phyloP scores from a whole-genome alignment of 768 basidiomycete genomes.

The Mycena kentingensis region DNA sequence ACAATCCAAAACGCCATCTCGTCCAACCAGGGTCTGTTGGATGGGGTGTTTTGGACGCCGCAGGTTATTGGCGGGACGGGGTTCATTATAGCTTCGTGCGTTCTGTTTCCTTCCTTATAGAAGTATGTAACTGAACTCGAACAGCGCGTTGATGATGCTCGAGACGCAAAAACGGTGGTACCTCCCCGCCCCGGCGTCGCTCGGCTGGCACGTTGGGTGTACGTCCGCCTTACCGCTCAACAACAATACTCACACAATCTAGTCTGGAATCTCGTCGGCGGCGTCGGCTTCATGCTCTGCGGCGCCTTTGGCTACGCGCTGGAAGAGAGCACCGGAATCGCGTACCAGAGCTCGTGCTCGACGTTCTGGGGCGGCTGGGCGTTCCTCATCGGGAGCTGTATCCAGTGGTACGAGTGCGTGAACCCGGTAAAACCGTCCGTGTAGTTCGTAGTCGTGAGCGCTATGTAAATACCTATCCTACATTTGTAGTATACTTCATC shows the following conservation, averaged over 20 bases:
- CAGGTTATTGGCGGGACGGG: slow-evolving; percentile 64
- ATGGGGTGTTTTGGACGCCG: slow-evolving; percentile 62
- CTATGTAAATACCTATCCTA: no score
- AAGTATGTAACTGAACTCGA: not conserved
- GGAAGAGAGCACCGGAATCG: slow-evolving; percentile 31
- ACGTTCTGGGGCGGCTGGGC: slow-evolving; percentile 67
- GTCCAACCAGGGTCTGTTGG: slow-evolving; percentile 32
- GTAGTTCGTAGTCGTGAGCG: slow-evolving; percentile 12
- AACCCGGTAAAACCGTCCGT: slow-evolving; percentile 25
- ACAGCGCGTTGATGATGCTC: slow-evolving; percentile 47
- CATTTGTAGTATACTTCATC: slow-evolving; percentile 25
- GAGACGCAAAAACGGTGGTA: slow-evolving; percentile 62
- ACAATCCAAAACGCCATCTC: slow-evolving; percentile 35
- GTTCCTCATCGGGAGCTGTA: slow-evolving; percentile 59
- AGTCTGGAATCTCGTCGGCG: slow-evolving; percentile 66
- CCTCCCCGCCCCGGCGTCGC: slow-evolving; percentile 39
- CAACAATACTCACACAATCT: not conserved
- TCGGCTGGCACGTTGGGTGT: slow-evolving; percentile 61
- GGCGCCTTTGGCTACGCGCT: slow-evolving; percentile 56
- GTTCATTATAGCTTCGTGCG: slow-evolving; percentile 53
- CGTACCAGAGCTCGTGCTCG: slow-evolving; percentile 53
- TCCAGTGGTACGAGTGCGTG: slow-evolving; percentile 58
- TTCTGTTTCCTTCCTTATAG: not conserved
- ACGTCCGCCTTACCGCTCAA: slow-evolving; percentile 10
- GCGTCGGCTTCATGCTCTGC: slow-evolving; percentile 58